Evolutionary conservation across 768 basidiomycete species (phyloP).

Genomic region (Termitomyces sp.): DNA sequence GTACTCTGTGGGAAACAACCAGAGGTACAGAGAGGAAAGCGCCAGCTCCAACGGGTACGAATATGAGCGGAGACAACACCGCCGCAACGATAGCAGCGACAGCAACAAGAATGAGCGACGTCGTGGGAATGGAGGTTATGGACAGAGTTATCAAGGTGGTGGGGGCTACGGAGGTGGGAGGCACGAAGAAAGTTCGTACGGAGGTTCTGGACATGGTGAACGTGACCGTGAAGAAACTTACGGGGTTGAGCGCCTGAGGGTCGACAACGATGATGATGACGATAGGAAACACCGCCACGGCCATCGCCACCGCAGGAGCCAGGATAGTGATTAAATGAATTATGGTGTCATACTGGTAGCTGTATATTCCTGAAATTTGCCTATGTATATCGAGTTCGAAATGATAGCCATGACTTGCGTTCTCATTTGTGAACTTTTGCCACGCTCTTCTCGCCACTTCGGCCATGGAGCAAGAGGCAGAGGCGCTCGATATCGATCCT

Average conservation of each 20-base stretch:
- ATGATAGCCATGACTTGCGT: neutral
- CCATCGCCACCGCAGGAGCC: slow-evolving; percentile 11
- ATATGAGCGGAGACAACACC: neutral
- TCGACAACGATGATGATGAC: slow-evolving; percentile 30
- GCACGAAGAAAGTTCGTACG: slow-evolving; percentile 12
- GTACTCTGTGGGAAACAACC: slow-evolving; percentile 2
- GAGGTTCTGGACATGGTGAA: slow-evolving; percentile 11
- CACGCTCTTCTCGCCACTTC: slow-evolving; percentile 2
- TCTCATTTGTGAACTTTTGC: slow-evolving; percentile 3
- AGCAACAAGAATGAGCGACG: neutral
- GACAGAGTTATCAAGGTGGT: slow-evolving; percentile 16
- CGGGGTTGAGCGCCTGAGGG: slow-evolving; percentile 47
- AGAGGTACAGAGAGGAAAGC: neutral
- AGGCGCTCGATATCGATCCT: slow-evolving; percentile 58
- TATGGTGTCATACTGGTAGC: neutral
- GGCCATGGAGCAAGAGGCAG: slow-evolving; percentile 30
- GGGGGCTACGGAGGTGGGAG: slow-evolving; percentile 15
- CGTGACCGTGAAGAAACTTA: slow-evolving; percentile 39
- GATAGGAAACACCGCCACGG: slow-evolving; percentile 11
- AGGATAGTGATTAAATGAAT: slow-evolving; percentile 13
- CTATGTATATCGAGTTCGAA: neutral
- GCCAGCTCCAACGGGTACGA: slow-evolving; percentile 2
- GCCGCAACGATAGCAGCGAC: neutral
- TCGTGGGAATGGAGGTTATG: neutral
- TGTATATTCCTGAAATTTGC: neutral